Evolutionary conservation across 2,329 filamentous ascomycete genomes (phyloP), one percentile per base, ranked within the genome.

Genomic region (Pleomassaria siparia): DNA sequence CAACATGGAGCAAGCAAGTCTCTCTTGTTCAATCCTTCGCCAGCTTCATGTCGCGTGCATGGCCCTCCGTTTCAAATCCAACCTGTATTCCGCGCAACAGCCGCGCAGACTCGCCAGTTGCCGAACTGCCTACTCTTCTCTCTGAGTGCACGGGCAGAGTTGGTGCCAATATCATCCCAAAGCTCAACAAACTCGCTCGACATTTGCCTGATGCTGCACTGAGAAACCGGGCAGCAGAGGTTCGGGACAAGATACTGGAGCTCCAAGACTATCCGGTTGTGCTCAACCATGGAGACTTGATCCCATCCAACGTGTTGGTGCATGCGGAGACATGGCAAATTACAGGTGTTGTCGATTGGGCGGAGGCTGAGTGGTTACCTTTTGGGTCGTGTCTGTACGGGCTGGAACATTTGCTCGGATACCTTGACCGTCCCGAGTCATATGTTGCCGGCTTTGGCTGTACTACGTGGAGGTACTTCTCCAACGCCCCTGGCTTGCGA

Each of bases 271-370:
- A 82, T 3, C 80, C 81, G 0, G 79, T 82, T 69, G 76, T 78
- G 3, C 62, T 86, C 10, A 84, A 76, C 5, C 83, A 86, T 44
- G 83, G 83, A 0, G 84, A 87, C 55, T 66, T 86, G 4, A 67
- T 83, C 0, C 72, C 80, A 0, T 73, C 73, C 2, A 86, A 86
- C 49, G 74, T 86, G 35, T 74, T 85, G 58, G 72, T 84, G 0
- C 67, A 76, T 43, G 56, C 67, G 0, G 46, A 64, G 1, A 73
- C 72, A 0, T 79, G 78, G 44, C 45, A 55, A 2, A 59, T 86
- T 7, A 71, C 59, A 0, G 84, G 83, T 1, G 49, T 86, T 1
- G 72, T 87, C 0, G 84, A 87, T 58, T 87, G 83, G 84, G 80
- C 81, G 0, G 84, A 87, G 59, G 81, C 78, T 0, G 83, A 86